Evolutionary conservation across 1,284 basidiomycete genomes (phyloP).

Genomic region (Ustilago xerochloae): DNA sequence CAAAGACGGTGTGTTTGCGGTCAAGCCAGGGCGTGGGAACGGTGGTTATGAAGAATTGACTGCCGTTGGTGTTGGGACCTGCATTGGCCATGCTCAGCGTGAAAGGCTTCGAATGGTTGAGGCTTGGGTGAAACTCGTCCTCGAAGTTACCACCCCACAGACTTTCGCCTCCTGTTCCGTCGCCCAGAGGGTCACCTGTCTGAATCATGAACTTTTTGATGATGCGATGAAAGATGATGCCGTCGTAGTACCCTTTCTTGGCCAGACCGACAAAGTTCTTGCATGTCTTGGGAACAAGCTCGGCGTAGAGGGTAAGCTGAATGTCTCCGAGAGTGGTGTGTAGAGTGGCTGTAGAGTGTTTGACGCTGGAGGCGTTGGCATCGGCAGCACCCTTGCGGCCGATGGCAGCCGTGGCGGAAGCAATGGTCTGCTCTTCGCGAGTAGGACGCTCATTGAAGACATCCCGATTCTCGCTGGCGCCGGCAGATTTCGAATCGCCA

Average conservation of each 20-base stretch:
- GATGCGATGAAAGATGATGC: conserved; percentile 94
- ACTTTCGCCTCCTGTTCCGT: conserved; percentile 92
- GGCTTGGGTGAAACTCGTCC: conserved; percentile 87
- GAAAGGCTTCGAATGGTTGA: conserved; percentile 93
- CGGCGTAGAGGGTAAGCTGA: conserved; percentile 83
- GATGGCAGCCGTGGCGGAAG: conserved; percentile 74
- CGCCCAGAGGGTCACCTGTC: conserved; percentile 94
- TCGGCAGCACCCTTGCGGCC: conserved; percentile 14
- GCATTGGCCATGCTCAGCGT: conserved; percentile 99
- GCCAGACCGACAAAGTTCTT: conserved; percentile 97
- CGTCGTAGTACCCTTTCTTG: conserved; percentile 91
- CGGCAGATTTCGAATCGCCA: conserved; percentile 72
- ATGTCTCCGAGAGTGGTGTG: conserved; percentile 97
- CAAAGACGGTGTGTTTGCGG: conserved; percentile 74
- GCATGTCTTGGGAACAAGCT: conserved; percentile 90
- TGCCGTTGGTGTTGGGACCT: conserved; percentile 90
- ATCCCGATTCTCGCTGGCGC: conserved; percentile 78
- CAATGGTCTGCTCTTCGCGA: conserved; percentile 92
- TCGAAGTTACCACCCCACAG: conserved; percentile 91
- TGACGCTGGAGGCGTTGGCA: background rate
- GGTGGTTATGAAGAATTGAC: conserved; percentile 98
- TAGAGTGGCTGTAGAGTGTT: conserved; percentile 75
- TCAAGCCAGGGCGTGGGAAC: conserved; percentile 91
- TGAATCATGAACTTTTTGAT: conserved; percentile 99
- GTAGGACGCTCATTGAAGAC: conserved; percentile 99